A percentile compares a stretch with the other conserved stretches of the same genome.
Conservation (phyloP, 306 rosid species). For the Prunus mume region DNA sequence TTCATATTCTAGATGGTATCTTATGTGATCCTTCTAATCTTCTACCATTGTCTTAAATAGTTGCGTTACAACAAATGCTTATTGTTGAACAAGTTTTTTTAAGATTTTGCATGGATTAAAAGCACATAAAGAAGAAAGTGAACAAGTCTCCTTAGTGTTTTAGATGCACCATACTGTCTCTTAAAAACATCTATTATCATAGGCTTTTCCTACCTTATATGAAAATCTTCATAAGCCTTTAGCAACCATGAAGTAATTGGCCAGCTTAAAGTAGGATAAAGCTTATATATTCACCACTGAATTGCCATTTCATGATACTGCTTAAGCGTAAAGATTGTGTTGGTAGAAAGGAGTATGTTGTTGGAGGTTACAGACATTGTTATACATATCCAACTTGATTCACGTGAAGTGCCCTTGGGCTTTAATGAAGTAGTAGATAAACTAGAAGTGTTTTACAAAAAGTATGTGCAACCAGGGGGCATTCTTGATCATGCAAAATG, state of each 20-base stretch:
- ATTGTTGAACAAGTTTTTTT: not conserved
- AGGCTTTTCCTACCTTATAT: not conserved
- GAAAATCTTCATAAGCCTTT: not conserved
- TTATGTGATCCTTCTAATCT: not conserved
- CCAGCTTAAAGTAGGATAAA: not conserved
- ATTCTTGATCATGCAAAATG: too few relatives aligned
- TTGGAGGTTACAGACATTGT: not conserved
- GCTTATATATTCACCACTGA: not conserved
- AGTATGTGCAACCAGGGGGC: not conserved
- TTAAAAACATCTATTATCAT: not conserved
- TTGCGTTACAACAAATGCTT: not conserved
- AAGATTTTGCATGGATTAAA: not conserved
- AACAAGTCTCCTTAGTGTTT: not conserved
- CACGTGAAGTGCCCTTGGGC: not conserved
- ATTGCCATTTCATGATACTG: not conserved
- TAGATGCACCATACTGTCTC: not conserved
- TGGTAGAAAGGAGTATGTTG: not conserved
- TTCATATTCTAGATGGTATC: not conserved
- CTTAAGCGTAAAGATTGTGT: not conserved
- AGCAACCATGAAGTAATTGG: not conserved
- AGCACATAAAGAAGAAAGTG: not conserved
- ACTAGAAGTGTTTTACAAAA: not conserved
- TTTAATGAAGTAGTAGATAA: not conserved
- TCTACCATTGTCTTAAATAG: not conserved
- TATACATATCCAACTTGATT: not conserved